Base-by-base conservation (phyloP, 768 basidiomycete species). In the Aureoboletus auriporus region DNA sequence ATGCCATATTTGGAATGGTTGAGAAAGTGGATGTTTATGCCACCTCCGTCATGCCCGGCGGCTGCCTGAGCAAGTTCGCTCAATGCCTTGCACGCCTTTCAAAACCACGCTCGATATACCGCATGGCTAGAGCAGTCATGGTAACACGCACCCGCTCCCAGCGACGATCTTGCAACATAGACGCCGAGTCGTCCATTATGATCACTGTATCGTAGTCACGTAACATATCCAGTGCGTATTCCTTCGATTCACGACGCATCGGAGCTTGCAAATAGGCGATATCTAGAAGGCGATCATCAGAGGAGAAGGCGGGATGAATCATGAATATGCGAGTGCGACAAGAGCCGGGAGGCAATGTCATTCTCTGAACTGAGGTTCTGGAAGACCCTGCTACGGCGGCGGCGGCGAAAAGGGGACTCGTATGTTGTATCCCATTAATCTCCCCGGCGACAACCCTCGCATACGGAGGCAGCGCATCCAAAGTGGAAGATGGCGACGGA, bases 1-100 rank as follows among this genome's bases (percentile, higher is more conserved):
- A 46, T 39, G 0, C 70, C 71, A 30, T 57, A 55, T 44, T 46
- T 55, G 28, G 46, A 36, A 43, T 70, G 60, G 51, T 84, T 84
- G 45, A 86, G 56, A 65, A 86, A 86, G 54, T 78, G 64, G 5
- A 85, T 69, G 49, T 85, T 83, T 35, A 86, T 75, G 3, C 84
- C 84, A 48, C 83, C 75, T 6, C 53, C 58, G 51, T 82, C 82
- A 44, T 84, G 83, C 35, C 61, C 50, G 1, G 71, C 62, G 1
- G 80, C 80, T 6, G 66, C 64, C 7, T 71, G 66, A 11, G 79
- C 81, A 9, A 86, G 68, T 3, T 66, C 60, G 36, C 72, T 71
- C 28, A 84, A 41, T 0, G 52, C 56, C 2, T 49, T 31, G 34
- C 58, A 53, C 2, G 54, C 58, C 43, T 46, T n/a, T 49, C 5